These are phyloP conservation scores for Xylaria bambusicola DNA, from an alignment of 495 filamentous ascomycete genomes.

Conservation along the genomic window DNA sequence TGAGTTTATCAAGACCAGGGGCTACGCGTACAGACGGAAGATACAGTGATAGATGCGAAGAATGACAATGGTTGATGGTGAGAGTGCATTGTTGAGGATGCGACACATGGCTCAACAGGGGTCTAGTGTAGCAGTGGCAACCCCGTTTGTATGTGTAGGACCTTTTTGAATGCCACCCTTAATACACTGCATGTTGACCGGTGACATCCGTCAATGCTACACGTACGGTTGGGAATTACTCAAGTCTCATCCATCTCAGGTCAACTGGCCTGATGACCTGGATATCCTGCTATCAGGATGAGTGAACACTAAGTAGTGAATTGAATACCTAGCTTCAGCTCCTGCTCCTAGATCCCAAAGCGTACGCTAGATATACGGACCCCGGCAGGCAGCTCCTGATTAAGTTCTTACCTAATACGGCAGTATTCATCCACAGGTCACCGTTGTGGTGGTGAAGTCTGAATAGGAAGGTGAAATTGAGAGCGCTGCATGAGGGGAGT, in stretches of 20 bases:
- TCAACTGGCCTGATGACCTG: not conserved
- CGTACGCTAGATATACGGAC: not conserved
- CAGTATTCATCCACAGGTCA: not conserved
- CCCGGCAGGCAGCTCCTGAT: slow-evolving; percentile 14
- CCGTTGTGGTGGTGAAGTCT: not conserved
- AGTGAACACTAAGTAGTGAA: no score
- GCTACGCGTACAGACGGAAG: not conserved
- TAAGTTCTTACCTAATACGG: slow-evolving; percentile 21
- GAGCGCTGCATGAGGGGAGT: not conserved
- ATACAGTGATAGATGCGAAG: not conserved
- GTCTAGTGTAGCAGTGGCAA: slow-evolving; percentile 11
- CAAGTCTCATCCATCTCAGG: not conserved
- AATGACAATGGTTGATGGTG: not conserved
- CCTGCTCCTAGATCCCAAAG: not conserved
- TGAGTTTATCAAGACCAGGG: not conserved
- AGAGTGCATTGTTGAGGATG: slow-evolving; percentile 5
- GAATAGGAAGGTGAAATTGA: not conserved
- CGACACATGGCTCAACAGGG: slow-evolving; percentile 17
- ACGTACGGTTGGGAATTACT: not conserved
- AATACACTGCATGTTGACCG: not conserved
- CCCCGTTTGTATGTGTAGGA: slow-evolving; percentile 14
- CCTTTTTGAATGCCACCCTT: slow-evolving; percentile 20
- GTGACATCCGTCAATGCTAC: not conserved
- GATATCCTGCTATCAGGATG: no score
- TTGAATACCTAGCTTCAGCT: no score